Conservation (phyloP, 768 basidiomycete species). For the Termitomyces bulborhizus region DNA sequence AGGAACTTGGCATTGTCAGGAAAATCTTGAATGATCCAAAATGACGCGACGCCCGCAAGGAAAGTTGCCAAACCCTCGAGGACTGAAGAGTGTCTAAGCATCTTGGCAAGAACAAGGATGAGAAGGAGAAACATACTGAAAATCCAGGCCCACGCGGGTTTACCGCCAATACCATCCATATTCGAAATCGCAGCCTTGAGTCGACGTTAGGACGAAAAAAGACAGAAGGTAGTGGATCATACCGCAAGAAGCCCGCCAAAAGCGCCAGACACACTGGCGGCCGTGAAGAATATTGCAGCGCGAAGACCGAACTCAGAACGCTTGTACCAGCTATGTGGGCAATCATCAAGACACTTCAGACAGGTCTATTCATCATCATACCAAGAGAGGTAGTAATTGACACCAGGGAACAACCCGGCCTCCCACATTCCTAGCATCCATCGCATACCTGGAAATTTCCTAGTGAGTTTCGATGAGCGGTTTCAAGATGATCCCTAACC, state of each 20-base stretch:
- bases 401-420: conserved; percentile 60
- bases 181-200: conserved; percentile 56
- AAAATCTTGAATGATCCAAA: conserved; percentile 79
- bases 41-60: conserved; percentile 57
- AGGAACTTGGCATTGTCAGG: conserved; percentile 78
- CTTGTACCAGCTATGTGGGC: conserved; percentile 41
- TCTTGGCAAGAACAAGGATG: background rate
- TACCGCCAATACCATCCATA: conserved; percentile 66
- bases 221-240: conserved; percentile 17
- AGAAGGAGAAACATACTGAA: conserved; percentile 37
- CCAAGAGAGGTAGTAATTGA: conserved; percentile 73
- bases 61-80: conserved; percentile 65
- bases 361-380: conserved; percentile 18
- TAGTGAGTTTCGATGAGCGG: background rate
- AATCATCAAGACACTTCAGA: background rate
- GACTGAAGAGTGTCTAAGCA: conserved; percentile 24
- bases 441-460: conserved; percentile 44
- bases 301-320: conserved; percentile 71
- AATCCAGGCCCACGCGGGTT: conserved; percentile 66
- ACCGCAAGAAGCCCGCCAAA: conserved; percentile 75
- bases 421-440: conserved; percentile 74
- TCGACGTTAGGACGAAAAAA: background rate
- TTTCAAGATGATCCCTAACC: conserved; percentile 30
- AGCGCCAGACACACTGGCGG: conserved; percentile 78
- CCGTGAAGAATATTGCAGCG: conserved; percentile 67